Conservation (phyloP, 495 filamentous ascomycete species). For the Chaetomium fimeti region DNA sequence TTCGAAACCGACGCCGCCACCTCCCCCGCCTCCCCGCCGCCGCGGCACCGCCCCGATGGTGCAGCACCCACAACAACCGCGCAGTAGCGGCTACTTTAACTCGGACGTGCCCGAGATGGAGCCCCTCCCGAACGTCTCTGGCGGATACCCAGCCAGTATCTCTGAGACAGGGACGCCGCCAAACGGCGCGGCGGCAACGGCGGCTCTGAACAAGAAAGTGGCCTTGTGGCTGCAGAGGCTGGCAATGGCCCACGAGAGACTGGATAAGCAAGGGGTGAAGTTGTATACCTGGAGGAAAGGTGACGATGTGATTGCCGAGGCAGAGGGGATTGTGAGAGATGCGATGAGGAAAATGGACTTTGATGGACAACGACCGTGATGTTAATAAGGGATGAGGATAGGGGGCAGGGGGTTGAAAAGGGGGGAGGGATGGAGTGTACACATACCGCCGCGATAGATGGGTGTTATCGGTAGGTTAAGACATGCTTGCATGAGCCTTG, state of each 20-base stretch:
- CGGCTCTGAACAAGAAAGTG: conserved; percentile 66
- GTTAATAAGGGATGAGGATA: background rate
- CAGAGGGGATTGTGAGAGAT: conserved; percentile 49
- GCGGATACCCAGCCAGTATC: background rate
- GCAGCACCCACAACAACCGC: conserved; percentile 6
- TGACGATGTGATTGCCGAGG: conserved; percentile 63
- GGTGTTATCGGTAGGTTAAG: background rate
- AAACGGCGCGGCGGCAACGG: conserved; percentile 13
- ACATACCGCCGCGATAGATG: background rate
- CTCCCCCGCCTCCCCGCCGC: conserved; percentile 47
- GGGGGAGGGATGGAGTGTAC: background rate
- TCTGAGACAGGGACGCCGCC: background rate
- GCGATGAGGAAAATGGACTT: conserved; percentile 39
- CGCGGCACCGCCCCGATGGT: conserved; percentile 33
- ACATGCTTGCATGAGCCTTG: background rate
- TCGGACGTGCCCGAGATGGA: conserved; percentile 35
- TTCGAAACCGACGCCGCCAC: conserved; percentile 31
- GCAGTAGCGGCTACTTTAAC: background rate
- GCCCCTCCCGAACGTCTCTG: conserved; percentile 19
- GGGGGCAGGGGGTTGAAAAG: background rate
- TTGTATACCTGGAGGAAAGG: conserved; percentile 84
- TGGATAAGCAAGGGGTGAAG: conserved; percentile 66
- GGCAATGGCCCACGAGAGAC: conserved; percentile 67
- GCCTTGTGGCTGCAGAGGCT: conserved; percentile 80
- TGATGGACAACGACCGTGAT: background rate